Evolutionary conservation across 139 green algal genomes (phyloP), one percentile per base, ranked within the genome.

Genomic region (Microglena sp.): DNA sequence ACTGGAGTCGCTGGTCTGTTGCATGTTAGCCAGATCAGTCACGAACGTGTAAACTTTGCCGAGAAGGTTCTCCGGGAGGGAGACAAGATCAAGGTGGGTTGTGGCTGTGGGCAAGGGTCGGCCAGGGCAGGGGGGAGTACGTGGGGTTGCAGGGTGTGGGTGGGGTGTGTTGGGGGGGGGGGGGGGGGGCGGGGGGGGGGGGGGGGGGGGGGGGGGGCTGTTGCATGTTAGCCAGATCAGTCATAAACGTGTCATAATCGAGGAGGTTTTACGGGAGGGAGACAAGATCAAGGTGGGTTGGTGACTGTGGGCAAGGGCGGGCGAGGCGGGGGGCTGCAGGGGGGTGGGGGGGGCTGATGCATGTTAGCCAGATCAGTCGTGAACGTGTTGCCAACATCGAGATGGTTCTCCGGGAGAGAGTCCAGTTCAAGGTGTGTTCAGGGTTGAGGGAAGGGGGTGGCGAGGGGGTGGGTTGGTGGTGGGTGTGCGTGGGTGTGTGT

Each of bases 191-290:
- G n/a, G n/a, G n/a, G n/a, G n/a, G n/a, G n/a, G n/a, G n/a, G n/a
- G n/a, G n/a, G n/a, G n/a, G n/a, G n/a, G n/a, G n/a, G n/a, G n/a
- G n/a, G n/a, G n/a, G n/a, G 94, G 93, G 34, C 83, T 99, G 76
- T 81, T 99, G 72, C 94, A 99, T 74, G 93, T 98, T 67, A 93
- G 77, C 68, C 92, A 99, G 79, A 95, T 99, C 79, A 91, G 77
- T 24, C 82, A 95, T 67, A 90, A 97, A 58, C 85, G 87, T 60
- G 83, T 99, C 66, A 80, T 82, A 21, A 86, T 99, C 58, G 88
- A 96, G 40, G 90, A 93, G 71, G 67, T 82, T 43, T 35, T 78
- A 3, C 18, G 36, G 15, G 78, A 86, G 55, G 92, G 92, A 27
- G 91, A 99, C 77, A 79, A 88, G 72, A 75, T 99, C 64, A 97